Conservation (phyloP, 2,329 filamentous ascomycete genomes). For the Trichoderma simmonsii region DNA sequence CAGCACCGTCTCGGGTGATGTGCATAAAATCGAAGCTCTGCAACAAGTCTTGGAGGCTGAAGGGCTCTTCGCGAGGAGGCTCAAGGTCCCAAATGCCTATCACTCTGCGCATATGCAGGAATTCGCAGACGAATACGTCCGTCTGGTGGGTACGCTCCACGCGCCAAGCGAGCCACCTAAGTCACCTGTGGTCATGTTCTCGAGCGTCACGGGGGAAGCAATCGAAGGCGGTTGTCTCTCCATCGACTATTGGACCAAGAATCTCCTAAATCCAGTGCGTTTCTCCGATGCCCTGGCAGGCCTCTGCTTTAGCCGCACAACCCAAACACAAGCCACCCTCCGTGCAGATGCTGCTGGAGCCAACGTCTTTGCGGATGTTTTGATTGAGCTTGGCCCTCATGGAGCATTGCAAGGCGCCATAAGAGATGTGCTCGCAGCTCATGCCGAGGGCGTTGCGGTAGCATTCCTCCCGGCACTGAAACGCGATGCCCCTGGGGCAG, state of each 20-base stretch:
- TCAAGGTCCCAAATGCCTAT: constrained; percentile 10
- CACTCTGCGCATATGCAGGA: constrained; percentile 12
- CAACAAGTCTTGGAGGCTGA: background rate
- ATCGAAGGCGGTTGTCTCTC: background rate
- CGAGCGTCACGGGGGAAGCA: background rate
- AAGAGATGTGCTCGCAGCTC: background rate
- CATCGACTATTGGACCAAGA: constrained; percentile 17
- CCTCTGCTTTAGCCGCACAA: constrained; percentile 5
- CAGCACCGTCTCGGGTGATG: constrained; percentile 10
- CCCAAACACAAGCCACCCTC: background rate
- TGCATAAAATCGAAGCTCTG: background rate
- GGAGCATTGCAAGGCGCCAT: constrained; percentile 20
- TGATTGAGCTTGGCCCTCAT: constrained; percentile 26
- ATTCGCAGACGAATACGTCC: constrained; percentile 6
- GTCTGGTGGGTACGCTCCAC: background rate
- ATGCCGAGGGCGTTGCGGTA: background rate
- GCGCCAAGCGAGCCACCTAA: background rate
- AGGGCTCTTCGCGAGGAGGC: constrained; percentile 9
- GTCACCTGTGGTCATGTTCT: background rate
- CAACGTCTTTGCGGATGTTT: constrained; percentile 8
- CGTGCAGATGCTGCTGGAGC: background rate
- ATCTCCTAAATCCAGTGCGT: constrained; percentile 26
- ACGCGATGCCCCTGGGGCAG: background rate
- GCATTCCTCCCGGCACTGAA: background rate
- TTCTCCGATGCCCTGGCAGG: constrained; percentile 16